Conservation (phyloP, 2,329 filamentous ascomycete genomes). For the Apiospora kogelbergensis region DNA sequence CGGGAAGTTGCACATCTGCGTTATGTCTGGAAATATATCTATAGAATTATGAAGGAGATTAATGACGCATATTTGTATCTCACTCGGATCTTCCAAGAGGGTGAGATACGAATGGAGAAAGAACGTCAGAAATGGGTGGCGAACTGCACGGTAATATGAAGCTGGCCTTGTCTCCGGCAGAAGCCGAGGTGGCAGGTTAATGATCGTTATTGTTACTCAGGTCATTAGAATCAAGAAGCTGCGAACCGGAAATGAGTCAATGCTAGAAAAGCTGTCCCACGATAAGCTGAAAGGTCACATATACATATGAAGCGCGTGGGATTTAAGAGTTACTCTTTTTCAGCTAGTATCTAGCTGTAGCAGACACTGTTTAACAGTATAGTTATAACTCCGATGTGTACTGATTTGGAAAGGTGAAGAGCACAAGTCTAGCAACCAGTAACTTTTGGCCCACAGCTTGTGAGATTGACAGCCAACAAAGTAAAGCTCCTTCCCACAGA, state of each 20-base stretch:
- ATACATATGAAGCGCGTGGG: background rate
- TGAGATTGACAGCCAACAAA: background rate
- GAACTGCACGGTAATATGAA: background rate
- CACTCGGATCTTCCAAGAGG: background rate
- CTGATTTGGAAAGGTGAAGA: background rate
- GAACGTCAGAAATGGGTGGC: background rate
- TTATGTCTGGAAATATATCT: background rate
- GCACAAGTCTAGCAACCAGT: background rate
- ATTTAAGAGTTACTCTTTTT: background rate
- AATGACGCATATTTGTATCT: background rate
- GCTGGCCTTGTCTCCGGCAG: background rate
- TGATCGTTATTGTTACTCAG: background rate
- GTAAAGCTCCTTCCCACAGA: background rate
- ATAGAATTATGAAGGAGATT: background rate
- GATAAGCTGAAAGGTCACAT: background rate
- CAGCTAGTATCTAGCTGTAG: background rate
- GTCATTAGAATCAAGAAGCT: background rate
- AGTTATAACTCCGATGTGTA: background rate
- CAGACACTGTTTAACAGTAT: background rate
- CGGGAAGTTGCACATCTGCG: background rate
- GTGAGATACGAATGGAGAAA: background rate
- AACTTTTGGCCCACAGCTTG: background rate
- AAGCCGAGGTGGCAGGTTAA: background rate
- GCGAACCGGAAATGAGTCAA: background rate
- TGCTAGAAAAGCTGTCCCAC: background rate